phyloP scores from a whole-genome alignment of 495 filamentous ascomycete species.

The Penicillium daleae region DNA sequence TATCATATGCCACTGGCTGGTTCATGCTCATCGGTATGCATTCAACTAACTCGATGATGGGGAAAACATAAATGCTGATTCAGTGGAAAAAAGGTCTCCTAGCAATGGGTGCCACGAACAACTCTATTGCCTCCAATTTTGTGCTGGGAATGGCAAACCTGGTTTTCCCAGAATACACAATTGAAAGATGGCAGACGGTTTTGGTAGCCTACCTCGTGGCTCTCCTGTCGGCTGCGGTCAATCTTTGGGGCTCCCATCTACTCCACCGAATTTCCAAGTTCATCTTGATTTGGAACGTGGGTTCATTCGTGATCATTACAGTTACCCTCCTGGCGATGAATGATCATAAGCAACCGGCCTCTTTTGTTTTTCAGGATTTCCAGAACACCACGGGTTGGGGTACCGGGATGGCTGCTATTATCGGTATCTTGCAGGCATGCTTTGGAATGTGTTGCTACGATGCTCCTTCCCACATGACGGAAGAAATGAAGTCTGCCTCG shows the following conservation, averaged over 20 bases:
- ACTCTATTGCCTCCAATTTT: conserved; percentile 60
- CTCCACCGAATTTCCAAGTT: conserved; percentile 56
- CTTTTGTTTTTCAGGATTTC: conserved; percentile 61
- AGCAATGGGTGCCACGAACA: conserved; percentile 62
- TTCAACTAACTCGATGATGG: neutral
- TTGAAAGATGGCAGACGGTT: conserved; percentile 61
- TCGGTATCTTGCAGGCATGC: conserved; percentile 59
- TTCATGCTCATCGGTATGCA: conserved; percentile 55
- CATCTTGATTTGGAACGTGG: conserved; percentile 59
- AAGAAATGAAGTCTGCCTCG: conserved; percentile 55
- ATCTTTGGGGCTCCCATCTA: conserved; percentile 54
- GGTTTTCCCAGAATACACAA: conserved; percentile 53
- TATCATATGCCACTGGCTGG: conserved; percentile 57
- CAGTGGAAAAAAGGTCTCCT: conserved; percentile 43
- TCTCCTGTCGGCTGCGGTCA: conserved; percentile 46
- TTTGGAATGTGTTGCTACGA: conserved; percentile 63
- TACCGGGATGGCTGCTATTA: conserved; percentile 52
- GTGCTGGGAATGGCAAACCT: conserved; percentile 59
- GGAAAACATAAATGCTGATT: neutral
- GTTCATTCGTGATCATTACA: conserved; percentile 54
- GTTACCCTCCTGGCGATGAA: conserved; percentile 57
- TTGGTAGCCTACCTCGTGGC: conserved; percentile 55
- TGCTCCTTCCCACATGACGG: conserved; percentile 51
- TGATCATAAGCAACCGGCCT: conserved; percentile 57
- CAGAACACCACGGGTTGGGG: conserved; percentile 60